Base-by-base conservation (phyloP, 1,284 basidiomycete species). In the Boletellus sp. region DNA sequence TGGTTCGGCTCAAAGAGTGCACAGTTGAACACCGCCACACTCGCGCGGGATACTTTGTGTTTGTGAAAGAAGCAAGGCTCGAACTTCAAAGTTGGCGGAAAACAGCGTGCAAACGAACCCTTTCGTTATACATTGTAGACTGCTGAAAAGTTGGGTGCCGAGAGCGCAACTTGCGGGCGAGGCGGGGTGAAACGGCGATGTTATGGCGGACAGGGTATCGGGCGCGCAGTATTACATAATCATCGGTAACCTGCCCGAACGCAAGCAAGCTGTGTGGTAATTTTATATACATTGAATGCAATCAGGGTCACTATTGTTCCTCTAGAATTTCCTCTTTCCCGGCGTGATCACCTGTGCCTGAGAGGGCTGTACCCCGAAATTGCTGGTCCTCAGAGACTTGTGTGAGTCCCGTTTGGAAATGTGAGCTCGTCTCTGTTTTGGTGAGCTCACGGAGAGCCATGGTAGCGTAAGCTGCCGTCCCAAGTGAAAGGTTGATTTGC, bases 361-460 rank as follows among this genome's bases (percentile, higher is more conserved):
- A 60, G 27, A 62, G 63, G 17, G 63, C 75, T 13, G 63, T 66
- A 13, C 82, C 80, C 53, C 78, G 78, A 61, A 80, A 88, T 57
- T 81, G 80, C 65, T 93, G 91, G 65, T 94, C 93, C 64, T 91
- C 91, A 27, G 90, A 86, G 32, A 77, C 77, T 49, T 77, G 76
- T 14, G 93, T 95, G 55, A 95, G 75, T 49, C 73, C 74, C 16
- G 80, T 87, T 67, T 95, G 92, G 64, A 83, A 85, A 66, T 91
- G 90, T 8, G 89, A 85, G 56, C 89, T 91, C 10, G 93, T 96
- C 59, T 94, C 91, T 32, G 87, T 88, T 69, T 94, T 93, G 11
- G 92, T 95, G 36, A 95, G 82, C 68, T 95, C 92, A 36, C 94
- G 80, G 53, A 97, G 67, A 4, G 93, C 93, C 94, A 97, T 97